Percentiles rank a stretch among this genome's conserved stretches.
phyloP scores from a whole-genome alignment of 257 asterid species.

The Salvia rosmarinus region DNA sequence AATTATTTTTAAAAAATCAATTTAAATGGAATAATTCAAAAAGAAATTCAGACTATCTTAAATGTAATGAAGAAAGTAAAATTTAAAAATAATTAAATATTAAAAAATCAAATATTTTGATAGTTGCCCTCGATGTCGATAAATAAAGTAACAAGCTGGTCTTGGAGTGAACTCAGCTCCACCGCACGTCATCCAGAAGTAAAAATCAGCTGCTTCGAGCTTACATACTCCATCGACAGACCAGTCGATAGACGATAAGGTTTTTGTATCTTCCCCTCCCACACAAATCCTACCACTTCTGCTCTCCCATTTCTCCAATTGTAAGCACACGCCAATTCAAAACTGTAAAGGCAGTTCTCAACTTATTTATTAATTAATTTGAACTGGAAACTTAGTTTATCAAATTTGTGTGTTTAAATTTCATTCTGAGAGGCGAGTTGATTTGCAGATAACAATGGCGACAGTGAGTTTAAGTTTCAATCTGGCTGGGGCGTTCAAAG shows the following conservation, averaged over 20 bases:
- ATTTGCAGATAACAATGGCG: conserved; percentile 56
- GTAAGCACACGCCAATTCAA: conserved; percentile 24
- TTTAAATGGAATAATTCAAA: too few relatives aligned
- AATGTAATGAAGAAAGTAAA: too few relatives aligned
- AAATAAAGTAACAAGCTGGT: too few relatives aligned
- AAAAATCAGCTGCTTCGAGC: neutral
- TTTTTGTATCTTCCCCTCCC: neutral
- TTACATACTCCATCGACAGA: conserved; percentile 22
- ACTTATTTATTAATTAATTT: too few relatives aligned
- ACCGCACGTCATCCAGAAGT: neutral
- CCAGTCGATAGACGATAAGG: conserved; percentile 43
- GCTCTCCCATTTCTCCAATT: conserved; percentile 1
- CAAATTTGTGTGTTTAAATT: neutral
- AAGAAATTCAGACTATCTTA: too few relatives aligned
- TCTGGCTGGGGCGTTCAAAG: conserved; percentile 68
- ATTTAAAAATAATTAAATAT: too few relatives aligned
- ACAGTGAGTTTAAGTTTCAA: conserved; percentile 58
- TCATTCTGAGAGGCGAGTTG: conserved; percentile 7
- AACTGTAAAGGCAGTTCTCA: neutral
- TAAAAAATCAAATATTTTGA: too few relatives aligned
- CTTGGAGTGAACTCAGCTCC: too few relatives aligned
- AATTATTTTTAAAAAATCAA: too few relatives aligned
- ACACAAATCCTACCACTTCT: conserved; percentile 4
- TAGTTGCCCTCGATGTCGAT: too few relatives aligned
- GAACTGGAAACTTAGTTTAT: neutral